Evolutionary conservation across 2,329 filamentous ascomycete species (phyloP), one percentile per base, ranked within the genome.

Genomic region (Meredithiella fracta): DNA sequence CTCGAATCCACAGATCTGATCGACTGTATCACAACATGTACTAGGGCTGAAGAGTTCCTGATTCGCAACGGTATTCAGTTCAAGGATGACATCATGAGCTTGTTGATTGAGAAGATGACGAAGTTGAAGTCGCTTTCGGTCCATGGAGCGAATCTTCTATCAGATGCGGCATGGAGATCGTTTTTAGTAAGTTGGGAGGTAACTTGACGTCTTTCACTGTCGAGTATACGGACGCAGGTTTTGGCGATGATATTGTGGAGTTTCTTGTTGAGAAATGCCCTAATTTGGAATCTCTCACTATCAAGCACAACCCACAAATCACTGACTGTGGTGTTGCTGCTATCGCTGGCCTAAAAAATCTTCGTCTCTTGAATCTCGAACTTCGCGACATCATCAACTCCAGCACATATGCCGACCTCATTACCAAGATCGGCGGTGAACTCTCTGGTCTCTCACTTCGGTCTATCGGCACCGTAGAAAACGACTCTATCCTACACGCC

Each of bases 41-140:
- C 86, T 0, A 74, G 73, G 4, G 71, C 95, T 55, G 79, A 79
- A 62, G 76, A 76, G 47, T 73, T 96, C 57, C 85, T 88, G 61
- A 71, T 94, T 9, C 81, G 85, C 51, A 91, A 90, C 63, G 87
- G 83, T n/a, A 86, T 92, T 52, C 90, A 95, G 64, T 84, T 96
- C 73, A 95, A 94, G 67, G 85, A 96, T 63, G 74, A 75, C 40
- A 85, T 89, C 44, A 76, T 96, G 67, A 79, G 87, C 54, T 95
- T 91, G 66, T 77, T 96, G 63, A 72, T 86, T 20, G 80, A 81
- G 56, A 85, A 86, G 51, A 76, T 85, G 52, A 77, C 80, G 52
- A 68, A 76, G 7, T 72, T 96, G n/a, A 77, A 81, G 59, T 75
- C 80, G 56, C 73, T 97, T 47, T 85, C 88, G 60, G 74, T 97